A percentile compares a stretch with the other conserved stretches of the same genome.
These are phyloP conservation scores for Chytriomyces confervae DNA, from an alignment of 192 early-diverging fungal genomes.

Conservation along the genomic window DNA sequence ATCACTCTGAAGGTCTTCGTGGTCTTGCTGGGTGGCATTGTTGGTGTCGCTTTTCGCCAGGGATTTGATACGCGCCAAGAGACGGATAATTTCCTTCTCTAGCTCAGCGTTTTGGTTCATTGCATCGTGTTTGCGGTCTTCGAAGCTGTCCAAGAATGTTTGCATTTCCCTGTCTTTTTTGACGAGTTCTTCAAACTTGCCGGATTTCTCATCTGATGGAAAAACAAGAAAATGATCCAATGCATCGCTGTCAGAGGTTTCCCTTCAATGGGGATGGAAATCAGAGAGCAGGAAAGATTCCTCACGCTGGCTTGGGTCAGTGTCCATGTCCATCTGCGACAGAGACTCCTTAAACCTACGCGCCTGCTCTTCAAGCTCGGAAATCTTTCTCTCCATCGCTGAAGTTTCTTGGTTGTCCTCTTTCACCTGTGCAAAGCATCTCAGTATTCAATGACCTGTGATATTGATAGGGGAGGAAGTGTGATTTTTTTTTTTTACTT, in stretches of 20 bases:
- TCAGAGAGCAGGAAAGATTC: neutral
- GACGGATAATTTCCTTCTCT: constrained; percentile 50
- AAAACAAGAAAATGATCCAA: neutral
- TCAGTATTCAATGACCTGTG: neutral
- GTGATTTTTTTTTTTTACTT: constrained; percentile 26
- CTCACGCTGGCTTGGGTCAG: constrained; percentile 50
- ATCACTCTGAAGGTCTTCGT: constrained; percentile 62
- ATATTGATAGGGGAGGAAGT: neutral
- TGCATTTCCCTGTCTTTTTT: constrained; percentile 66
- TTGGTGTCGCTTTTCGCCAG: constrained; percentile 21
- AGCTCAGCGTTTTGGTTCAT: constrained; percentile 33
- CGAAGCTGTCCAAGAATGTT: constrained; percentile 58
- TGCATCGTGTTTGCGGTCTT: constrained; percentile 45
- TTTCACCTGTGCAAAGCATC: constrained; percentile 50
- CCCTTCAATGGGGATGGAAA: too few species aligned
- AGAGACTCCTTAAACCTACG: constrained; percentile 50
- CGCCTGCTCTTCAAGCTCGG: constrained; percentile 57
- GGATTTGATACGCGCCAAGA: constrained; percentile 53
- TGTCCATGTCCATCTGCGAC: constrained; percentile 52
- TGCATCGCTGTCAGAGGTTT: neutral
- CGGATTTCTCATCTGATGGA: constrained; percentile 48
- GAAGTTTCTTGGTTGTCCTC: constrained; percentile 66
- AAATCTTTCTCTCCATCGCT: constrained; percentile 63
- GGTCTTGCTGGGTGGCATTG: constrained; percentile 50
- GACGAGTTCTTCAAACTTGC: constrained; percentile 66